A percentile compares a stretch with the other conserved stretches of the same genome.
Conservation (phyloP, 306 rosid genomes). For the Vicia sativa region DNA sequence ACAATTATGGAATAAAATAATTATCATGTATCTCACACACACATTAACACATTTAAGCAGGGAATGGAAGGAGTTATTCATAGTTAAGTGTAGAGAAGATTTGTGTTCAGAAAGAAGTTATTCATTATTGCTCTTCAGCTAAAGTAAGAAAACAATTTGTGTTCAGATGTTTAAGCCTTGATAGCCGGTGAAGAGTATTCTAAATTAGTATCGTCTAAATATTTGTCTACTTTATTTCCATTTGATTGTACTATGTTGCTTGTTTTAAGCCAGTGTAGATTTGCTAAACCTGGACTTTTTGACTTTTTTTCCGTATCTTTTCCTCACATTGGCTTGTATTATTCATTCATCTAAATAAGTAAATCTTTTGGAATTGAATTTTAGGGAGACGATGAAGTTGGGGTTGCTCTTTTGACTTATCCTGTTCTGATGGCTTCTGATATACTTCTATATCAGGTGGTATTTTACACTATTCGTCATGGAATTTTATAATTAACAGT, state of each 20-base stretch:
- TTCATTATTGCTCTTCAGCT: constrained; percentile 7
- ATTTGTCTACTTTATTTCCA: not conserved
- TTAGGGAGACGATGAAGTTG: constrained; percentile 97
- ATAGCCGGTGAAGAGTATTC: not conserved
- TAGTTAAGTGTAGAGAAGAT: too few relatives aligned
- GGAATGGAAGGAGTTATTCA: not conserved
- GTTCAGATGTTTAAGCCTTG: constrained; percentile 13
- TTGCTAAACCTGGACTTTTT: constrained; percentile 1
- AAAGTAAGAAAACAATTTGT: constrained; percentile 23
- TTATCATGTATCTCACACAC: not conserved
- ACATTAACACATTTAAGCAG: not conserved
- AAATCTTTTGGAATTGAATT: constrained; percentile 42
- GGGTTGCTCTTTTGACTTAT: constrained; percentile 94
- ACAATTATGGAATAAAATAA: not conserved
- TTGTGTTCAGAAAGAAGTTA: too few relatives aligned
- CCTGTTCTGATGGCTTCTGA: constrained; percentile 99
- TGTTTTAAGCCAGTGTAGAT: constrained; percentile 27
- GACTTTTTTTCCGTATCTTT: constrained; percentile 19
- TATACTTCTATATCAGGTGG: constrained; percentile 94
- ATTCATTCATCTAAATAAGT: constrained; percentile 36
- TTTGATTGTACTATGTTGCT: constrained; percentile 12
- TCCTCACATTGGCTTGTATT: constrained; percentile 19
- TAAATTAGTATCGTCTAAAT: not conserved
- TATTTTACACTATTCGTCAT: constrained; percentile 32
- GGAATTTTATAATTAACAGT: constrained; percentile 23